Evolutionary conservation across 2,329 filamentous ascomycete genomes (phyloP).

Genomic region (Arthrobotrys conoides): DNA sequence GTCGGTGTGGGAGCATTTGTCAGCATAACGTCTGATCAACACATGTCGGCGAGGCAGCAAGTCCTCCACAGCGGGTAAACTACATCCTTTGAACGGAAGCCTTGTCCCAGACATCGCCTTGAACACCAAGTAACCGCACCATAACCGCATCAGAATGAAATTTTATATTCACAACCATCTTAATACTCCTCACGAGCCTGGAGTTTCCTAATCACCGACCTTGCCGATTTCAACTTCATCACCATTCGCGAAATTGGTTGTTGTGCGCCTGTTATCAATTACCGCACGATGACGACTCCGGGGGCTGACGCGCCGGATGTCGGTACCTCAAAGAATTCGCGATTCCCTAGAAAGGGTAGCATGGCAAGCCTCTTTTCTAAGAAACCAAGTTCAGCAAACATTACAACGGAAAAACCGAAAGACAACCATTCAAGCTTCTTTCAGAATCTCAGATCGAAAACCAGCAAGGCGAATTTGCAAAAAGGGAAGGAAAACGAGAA

Average conservation of each 20-base stretch:
- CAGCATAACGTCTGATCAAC: conserved; percentile 14
- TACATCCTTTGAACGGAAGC: conserved; percentile 4
- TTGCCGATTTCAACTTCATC: conserved; percentile 14
- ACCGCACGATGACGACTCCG: not conserved
- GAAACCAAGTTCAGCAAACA: conserved; percentile 10
- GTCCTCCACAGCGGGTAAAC: conserved; percentile 22
- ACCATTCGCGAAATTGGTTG: not conserved
- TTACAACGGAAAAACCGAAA: conserved; percentile 18
- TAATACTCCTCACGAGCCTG: conserved; percentile 25
- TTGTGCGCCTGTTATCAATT: not conserved
- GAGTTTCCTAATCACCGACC: conserved; percentile 30
- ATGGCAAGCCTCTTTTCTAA: conserved; percentile 30
- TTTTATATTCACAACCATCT: not conserved
- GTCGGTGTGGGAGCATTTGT: conserved; percentile 15
- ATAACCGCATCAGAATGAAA: not conserved
- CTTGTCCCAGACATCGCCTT: conserved; percentile 15
- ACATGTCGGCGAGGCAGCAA: not conserved
- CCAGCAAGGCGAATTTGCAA: not conserved
- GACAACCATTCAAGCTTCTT: conserved; percentile 17
- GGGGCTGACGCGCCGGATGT: not conserved
- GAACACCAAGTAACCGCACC: conserved; percentile 8
- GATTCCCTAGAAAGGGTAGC: conserved; percentile 18
- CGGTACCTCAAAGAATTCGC: conserved; percentile 1
- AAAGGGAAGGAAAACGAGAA: conserved; percentile 38
- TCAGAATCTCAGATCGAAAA: conserved; percentile 37